Evolutionary conservation across 116 monocot species (phyloP).

Genomic region (Iris pallida): DNA sequence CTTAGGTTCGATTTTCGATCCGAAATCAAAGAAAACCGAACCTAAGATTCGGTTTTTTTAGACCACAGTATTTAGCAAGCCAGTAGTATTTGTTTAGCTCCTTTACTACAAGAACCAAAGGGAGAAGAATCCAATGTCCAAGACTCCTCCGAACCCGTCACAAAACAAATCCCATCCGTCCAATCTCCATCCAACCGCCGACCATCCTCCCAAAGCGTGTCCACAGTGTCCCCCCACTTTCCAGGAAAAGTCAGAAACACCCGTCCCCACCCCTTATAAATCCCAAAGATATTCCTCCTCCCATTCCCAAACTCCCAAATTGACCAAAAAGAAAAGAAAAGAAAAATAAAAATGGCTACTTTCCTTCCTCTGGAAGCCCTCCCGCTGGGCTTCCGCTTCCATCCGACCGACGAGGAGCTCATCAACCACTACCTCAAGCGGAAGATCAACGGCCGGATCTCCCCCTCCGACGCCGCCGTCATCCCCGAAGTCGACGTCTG

Average conservation of each 20-base stretch:
- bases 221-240: not conserved
- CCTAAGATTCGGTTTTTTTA: too few species aligned
- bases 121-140: too few species aligned
- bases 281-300: not conserved
- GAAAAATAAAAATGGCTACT: not conserved
- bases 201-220: not conserved
- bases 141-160: not conserved
- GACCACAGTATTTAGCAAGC: too few species aligned
- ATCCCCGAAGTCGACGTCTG: conserved; percentile 62
- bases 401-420: conserved; percentile 42
- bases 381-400: conserved; percentile 35
- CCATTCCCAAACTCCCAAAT: not conserved
- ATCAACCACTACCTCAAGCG: conserved; percentile 63
- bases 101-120: too few species aligned
- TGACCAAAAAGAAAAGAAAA: not conserved
- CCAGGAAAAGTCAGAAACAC: not conserved
- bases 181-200: not conserved
- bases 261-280: not conserved
- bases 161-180: not conserved
- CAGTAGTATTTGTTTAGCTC: too few species aligned
- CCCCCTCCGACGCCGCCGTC: conserved; percentile 11
- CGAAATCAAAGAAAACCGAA: too few species aligned
- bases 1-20: too few species aligned
- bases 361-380: conserved; percentile 16
- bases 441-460: conserved; percentile 47